Evolutionary conservation across 129 eudicot genomes (phyloP).

Genomic region (Pittosporum tobira): DNA sequence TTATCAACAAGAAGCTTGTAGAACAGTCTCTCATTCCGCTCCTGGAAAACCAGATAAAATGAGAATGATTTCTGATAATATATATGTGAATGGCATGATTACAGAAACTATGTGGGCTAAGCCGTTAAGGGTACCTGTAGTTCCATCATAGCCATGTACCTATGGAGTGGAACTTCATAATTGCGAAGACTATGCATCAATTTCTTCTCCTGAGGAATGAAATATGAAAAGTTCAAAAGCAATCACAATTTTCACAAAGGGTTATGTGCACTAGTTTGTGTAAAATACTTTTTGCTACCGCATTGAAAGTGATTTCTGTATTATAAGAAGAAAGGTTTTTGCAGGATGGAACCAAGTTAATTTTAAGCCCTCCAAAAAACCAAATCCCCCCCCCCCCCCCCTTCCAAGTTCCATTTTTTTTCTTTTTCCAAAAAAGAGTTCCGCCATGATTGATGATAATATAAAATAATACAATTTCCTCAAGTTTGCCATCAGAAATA

Average conservation of each 20-base stretch:
- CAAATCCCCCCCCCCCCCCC: too few relatives aligned
- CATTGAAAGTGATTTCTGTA: too few relatives aligned
- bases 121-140: conserved; percentile 66
- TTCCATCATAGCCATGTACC: conserved; percentile 87
- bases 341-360: too few relatives aligned
- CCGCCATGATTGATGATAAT: too few relatives aligned
- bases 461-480: too few relatives aligned
- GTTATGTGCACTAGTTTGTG: too few relatives aligned
- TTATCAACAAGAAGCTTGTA: conserved; percentile 93
- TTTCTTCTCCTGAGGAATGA: conserved; percentile 64
- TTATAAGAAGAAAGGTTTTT: not conserved
- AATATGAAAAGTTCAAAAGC: not conserved
- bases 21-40: conserved; percentile 81
- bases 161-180: conserved; percentile 81
- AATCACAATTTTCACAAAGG: not conserved
- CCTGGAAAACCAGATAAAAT: conserved; percentile 34
- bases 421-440: too few relatives aligned
- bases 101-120: not conserved
- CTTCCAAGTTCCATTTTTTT: too few relatives aligned
- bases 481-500: too few relatives aligned
- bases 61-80: not conserved
- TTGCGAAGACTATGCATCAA: conserved; percentile 67
- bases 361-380: too few relatives aligned
- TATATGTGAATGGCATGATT: not conserved
- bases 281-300: too few relatives aligned